Evolutionary conservation across 106 monocot species (phyloP).

Genomic region (Dendrobium nobile): DNA sequence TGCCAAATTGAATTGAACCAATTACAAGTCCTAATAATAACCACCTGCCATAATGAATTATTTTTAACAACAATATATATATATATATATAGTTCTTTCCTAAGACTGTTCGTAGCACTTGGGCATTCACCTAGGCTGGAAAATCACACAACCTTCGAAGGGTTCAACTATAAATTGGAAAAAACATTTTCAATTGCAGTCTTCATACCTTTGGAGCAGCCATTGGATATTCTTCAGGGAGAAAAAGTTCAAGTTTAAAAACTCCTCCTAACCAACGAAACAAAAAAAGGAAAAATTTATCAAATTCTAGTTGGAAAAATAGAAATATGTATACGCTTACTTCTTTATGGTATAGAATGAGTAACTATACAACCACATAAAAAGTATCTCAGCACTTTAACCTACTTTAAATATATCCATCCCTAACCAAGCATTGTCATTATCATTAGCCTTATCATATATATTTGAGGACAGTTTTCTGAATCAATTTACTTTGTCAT

Average conservation of each 20-base stretch:
- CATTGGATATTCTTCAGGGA: slow-evolving; percentile 98
- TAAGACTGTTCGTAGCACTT: too few relatives aligned
- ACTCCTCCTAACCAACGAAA: slow-evolving; percentile 49
- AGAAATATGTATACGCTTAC: too few relatives aligned
- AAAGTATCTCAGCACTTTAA: background rate
- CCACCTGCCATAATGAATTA: too few relatives aligned
- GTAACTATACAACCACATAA: background rate
- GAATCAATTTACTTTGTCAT: background rate
- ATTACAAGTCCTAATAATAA: too few relatives aligned
- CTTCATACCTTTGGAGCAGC: slow-evolving; percentile 77
- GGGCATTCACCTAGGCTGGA: too few relatives aligned
- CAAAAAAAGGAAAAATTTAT: background rate
- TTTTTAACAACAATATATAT: too few relatives aligned
- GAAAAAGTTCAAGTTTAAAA: slow-evolving; percentile 91
- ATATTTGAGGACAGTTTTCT: background rate
- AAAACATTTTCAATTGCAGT: background rate
- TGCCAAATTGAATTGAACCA: too few relatives aligned
- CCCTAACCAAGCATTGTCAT: background rate
- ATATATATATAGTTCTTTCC: too few relatives aligned
- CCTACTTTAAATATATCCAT: too few relatives aligned
- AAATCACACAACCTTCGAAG: background rate
- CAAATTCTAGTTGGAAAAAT: background rate
- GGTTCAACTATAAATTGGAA: background rate
- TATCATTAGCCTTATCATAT: background rate
- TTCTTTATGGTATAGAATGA: background rate